Evolutionary conservation across 257 asterid species (phyloP), one percentile per base, ranked within the genome.

Genomic region (Solanum bulbocastanum): DNA sequence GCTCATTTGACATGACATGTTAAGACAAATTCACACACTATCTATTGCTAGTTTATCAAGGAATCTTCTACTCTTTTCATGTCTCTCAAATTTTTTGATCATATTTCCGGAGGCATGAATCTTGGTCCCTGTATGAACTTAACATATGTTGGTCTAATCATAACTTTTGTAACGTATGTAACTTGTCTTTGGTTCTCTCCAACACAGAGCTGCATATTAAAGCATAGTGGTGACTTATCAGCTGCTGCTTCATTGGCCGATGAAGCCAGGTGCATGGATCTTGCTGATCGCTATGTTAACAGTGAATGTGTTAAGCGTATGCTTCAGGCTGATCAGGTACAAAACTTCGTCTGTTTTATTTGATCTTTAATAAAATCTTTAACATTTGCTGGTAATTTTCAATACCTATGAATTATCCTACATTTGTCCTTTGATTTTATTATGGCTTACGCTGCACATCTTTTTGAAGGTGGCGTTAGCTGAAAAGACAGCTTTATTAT

Each of bases 211-310:
- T 95, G 96, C 91, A 94, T 97, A 91, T 85, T 96, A 88, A 97
- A 97, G 95, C 99, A 97, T 92, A 98, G 95, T 87, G 99, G 99
- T 91, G 97, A 96, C 89, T 88, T 94, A 69, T 90, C 92, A 81
- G 98, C 98, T 2, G 98, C 99, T 81, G 97, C 99, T 83, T 92
- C 98, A 88, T 92, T 96, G 92, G 98, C 99, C 84, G 98, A 97
- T 93, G 99, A 97, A 92, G 99, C 98, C 84, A 93, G 99, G 93
- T 94, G 98, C 87, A 93, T 97, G 99, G 99, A 97, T 95, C 98
- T 97, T 87, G 99, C 99, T 36, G 99, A 97, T 91, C 99, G 99
- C 83, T 97, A 96, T 65, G 93, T 97, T 90, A 97, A 97, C 88
- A 97, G 99, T 92, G 97, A 95, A 88, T 97, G 99, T 56, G 99